Conservation (phyloP, 2,329 filamentous ascomycete species). For the Amesomyces nigricolor region DNA sequence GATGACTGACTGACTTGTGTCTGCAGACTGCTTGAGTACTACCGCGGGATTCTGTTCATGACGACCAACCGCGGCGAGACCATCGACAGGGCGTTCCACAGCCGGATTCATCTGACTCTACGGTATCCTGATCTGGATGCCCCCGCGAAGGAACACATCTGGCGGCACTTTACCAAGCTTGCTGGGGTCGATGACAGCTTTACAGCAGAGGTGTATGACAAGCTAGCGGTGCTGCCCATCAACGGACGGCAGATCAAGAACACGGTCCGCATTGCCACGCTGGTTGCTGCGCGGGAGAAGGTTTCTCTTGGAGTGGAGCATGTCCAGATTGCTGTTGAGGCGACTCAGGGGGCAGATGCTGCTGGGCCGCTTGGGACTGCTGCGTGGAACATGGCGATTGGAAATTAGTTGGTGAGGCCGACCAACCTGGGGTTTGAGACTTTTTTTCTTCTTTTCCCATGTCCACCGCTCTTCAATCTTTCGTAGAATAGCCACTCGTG, state of each 20-base stretch:
- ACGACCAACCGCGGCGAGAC: conserved; percentile 31
- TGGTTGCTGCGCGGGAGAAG: background rate
- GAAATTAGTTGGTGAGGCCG: too few relatives aligned
- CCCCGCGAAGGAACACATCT: background rate
- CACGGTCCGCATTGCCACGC: background rate
- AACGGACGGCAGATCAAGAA: background rate
- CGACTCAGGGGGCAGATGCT: background rate
- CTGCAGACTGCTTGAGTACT: conserved; percentile 28
- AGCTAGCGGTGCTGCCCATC: background rate
- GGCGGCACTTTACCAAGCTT: background rate
- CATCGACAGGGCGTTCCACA: conserved; percentile 33
- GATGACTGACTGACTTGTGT: too few relatives aligned
- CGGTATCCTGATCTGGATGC: conserved; percentile 8
- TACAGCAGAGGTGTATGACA: background rate
- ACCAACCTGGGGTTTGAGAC: too few relatives aligned
- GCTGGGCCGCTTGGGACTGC: background rate
- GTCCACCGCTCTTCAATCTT: too few relatives aligned
- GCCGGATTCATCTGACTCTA: conserved; percentile 27
- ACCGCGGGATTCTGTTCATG: conserved; percentile 32
- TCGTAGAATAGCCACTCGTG: too few relatives aligned
- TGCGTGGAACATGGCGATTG: too few relatives aligned
- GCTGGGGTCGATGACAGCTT: too few relatives aligned
- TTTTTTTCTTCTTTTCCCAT: too few relatives aligned
- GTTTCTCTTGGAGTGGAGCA: background rate
- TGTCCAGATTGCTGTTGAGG: background rate